phyloP scores from a whole-genome alignment of 768 basidiomycete genomes.

The Suillus plorans region DNA sequence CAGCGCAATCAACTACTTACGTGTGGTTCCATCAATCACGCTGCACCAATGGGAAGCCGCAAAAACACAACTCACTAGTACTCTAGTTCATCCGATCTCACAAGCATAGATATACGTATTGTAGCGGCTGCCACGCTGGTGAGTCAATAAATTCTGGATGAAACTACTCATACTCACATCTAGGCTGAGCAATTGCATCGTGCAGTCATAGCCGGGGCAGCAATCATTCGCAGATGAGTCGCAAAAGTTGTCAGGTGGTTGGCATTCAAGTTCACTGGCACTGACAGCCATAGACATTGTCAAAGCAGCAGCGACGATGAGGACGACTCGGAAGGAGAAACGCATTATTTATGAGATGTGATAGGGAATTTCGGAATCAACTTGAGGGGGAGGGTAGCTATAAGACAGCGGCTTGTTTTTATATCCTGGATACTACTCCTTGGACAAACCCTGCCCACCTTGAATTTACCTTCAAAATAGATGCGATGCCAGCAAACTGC shows the following conservation, averaged over 20 bases:
- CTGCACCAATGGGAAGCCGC: too few species aligned
- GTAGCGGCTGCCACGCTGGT: too few species aligned
- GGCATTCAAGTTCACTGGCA: neutral
- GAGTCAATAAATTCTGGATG: neutral
- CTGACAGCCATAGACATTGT: neutral
- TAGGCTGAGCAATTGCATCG: neutral
- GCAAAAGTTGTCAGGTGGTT: neutral
- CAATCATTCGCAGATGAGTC: neutral
- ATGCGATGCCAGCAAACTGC: neutral
- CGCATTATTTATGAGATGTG: neutral
- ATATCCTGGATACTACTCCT: too few species aligned
- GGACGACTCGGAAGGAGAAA: neutral
- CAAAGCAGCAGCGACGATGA: neutral
- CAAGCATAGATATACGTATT: too few species aligned
- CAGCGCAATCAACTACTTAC: too few species aligned
- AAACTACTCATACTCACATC: neutral
- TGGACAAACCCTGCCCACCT: too few species aligned
- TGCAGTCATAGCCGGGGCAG: neutral
- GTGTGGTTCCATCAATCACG: too few species aligned
- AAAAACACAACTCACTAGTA: too few species aligned
- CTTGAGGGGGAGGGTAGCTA: too few species aligned
- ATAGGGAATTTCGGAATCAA: neutral
- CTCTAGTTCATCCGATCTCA: too few species aligned
- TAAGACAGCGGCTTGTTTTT: neutral
- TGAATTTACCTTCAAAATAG: too few species aligned